Evolutionary conservation across 2,329 filamentous ascomycete genomes (phyloP).

Genomic region (Aspergillus sp.): DNA sequence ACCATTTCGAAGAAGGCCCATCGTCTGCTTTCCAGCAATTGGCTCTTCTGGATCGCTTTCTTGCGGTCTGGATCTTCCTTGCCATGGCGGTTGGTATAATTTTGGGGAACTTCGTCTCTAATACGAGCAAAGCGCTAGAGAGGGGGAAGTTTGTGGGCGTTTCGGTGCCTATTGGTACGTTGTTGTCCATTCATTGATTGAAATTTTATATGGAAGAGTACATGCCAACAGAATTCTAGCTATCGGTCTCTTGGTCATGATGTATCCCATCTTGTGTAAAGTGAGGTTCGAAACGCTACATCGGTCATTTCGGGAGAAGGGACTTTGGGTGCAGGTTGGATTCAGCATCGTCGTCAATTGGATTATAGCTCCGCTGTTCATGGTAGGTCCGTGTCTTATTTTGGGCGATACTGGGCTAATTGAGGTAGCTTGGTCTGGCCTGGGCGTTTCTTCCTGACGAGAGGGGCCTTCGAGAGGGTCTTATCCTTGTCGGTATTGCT

Average conservation of each 20-base stretch:
- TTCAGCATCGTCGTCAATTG: constrained; percentile 80
- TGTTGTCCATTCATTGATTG: background rate
- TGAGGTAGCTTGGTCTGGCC: constrained; percentile 48
- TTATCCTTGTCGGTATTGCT: constrained; percentile 81
- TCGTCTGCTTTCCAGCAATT: constrained; percentile 24
- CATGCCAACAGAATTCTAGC: constrained; percentile 50
- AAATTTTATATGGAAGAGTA: background rate
- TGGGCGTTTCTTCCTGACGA: constrained; percentile 58
- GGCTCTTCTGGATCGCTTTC: constrained; percentile 23
- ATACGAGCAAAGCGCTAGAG: constrained; percentile 62
- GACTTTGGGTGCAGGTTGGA: constrained; percentile 73
- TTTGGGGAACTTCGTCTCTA: constrained; percentile 71
- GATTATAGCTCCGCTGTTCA: constrained; percentile 78
- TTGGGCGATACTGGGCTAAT: background rate
- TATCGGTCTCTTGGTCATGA: constrained; percentile 82
- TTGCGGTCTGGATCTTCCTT: constrained; percentile 69
- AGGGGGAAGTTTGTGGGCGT: constrained; percentile 71
- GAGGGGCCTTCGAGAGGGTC: constrained; percentile 57
- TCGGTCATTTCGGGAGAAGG: constrained; percentile 59
- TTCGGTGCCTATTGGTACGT: constrained; percentile 64
- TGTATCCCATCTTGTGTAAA: constrained; percentile 91
- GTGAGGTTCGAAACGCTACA: constrained; percentile 77
- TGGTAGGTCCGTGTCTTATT: constrained; percentile 55
- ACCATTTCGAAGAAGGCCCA: constrained; percentile 4
- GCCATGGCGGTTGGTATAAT: constrained; percentile 75